Conservation (phyloP, 495 filamentous ascomycete genomes). For the Geopyxis carbonaria region DNA sequence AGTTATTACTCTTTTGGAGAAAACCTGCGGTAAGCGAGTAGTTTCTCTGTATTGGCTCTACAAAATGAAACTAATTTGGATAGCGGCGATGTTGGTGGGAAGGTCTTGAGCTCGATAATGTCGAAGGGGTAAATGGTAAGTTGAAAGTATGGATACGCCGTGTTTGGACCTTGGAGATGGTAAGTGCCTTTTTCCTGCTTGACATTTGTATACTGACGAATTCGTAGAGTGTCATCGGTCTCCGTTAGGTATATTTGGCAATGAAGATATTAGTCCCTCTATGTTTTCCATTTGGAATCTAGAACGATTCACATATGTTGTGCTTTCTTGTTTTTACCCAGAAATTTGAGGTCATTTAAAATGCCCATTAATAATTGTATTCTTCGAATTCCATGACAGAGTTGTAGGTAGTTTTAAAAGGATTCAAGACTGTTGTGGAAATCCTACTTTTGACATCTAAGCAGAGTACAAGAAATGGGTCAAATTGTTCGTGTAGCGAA, state of each 20-base stretch:
- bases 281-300: too few relatives aligned
- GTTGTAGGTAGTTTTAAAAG: too few relatives aligned
- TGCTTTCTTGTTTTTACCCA: too few relatives aligned
- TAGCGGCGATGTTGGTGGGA: constrained; percentile 93
- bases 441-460: too few relatives aligned
- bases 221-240: constrained; percentile 77
- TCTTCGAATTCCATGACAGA: too few relatives aligned
- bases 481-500: too few relatives aligned
- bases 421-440: too few relatives aligned
- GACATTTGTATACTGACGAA: constrained; percentile 1
- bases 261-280: constrained; percentile 2
- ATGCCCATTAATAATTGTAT: too few relatives aligned
- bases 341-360: too few relatives aligned
- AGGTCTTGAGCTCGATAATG: constrained; percentile 75
- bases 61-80: background rate
- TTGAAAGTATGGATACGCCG: constrained; percentile 95
- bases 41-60: background rate
- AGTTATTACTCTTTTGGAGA: constrained; percentile 93
- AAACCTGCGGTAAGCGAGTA: constrained; percentile 52
- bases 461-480: too few relatives aligned
- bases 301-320: too few relatives aligned
- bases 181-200: constrained; percentile 26
- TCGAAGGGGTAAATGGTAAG: constrained; percentile 80
- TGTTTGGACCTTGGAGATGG: constrained; percentile 99
- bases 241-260: constrained; percentile 37